Evolutionary conservation across 1,139 yeast species (phyloP), one percentile per base, ranked within the genome.

Genomic region (Geotrichum carabidarum): DNA sequence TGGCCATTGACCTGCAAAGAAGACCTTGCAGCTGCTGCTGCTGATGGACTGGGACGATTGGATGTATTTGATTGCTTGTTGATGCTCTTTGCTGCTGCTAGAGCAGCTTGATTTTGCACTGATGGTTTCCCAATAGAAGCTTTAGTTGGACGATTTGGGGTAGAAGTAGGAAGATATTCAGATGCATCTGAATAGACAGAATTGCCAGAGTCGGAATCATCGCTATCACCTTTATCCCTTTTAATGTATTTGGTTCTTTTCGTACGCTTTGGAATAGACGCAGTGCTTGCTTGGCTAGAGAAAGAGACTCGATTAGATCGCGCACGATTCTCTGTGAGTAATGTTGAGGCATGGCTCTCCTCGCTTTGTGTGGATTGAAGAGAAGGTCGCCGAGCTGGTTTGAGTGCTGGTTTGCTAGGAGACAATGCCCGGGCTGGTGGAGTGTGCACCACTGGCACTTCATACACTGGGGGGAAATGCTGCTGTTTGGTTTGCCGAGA

Each of bases 361-460:
- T 30, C 35, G 6, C 35, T 22, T 8, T 30, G 42, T 18, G 41
- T 41, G 11, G 62, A 59, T 4, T 56, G 49, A n/a, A 57, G 44
- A 4, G 57, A 53, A 8, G 60, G 55, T 9, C 57, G 44, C 15
- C 57, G 53, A 4, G 60, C 56, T n/a, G 60, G 62, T 44, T 66
- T 65, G 42, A 67, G 58, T 5, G 70, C 69, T 2, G 71, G 64
- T 50, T 67, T 66, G 52, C 65, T 65, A 12, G 70, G 71, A 27
- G 70, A 65, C 17, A 62, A 53, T 5, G 66, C 54, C 9, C 69
- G 58, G 0, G 62, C 59, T 7, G 68, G 68, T 9, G 66, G 69
- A 43, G 56, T 58, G 50, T 62, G 63, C 35, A 51, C 53, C n/a
- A 51, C 45, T 1, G 49, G 22, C 9, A 35, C 41, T 4, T 44